A percentile compares a stretch with the other conserved stretches of the same genome.
Conservation (phyloP, 768 basidiomycete species). For the Tephrocybe sp. region DNA sequence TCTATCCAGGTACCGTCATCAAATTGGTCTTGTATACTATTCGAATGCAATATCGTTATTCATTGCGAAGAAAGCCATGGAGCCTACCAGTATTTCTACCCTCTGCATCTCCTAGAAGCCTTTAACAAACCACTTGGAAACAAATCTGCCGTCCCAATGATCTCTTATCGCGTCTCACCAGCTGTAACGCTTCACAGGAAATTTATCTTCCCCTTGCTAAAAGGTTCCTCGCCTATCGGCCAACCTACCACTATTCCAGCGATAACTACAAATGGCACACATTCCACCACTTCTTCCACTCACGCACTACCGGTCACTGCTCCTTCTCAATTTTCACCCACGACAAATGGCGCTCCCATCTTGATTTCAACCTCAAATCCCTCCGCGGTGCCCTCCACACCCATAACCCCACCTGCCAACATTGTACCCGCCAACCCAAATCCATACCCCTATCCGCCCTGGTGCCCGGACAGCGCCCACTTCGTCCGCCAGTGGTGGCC, state of each 20-base stretch:
- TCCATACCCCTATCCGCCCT: conserved; percentile 65
- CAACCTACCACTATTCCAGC: neutral
- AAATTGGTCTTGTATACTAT: conserved; percentile 78
- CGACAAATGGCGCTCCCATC: neutral
- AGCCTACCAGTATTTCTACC: conserved; percentile 72
- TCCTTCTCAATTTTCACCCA: neutral
- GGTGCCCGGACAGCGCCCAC: conserved; percentile 75
- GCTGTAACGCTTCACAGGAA: conserved; percentile 48
- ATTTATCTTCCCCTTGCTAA: conserved; percentile 46
- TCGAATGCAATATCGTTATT: conserved; percentile 65
- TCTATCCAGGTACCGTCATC: conserved; percentile 55
- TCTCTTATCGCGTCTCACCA: conserved; percentile 42
- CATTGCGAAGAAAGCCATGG: conserved; percentile 70
- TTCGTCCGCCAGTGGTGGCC: conserved; percentile 87
- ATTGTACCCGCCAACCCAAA: conserved; percentile 33
- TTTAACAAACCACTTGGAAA: conserved; percentile 28
- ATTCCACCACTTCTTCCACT: neutral
- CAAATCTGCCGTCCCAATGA: conserved; percentile 34
- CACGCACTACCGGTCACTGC: neutral
- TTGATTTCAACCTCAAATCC: neutral
- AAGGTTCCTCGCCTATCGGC: neutral
- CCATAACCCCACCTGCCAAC: neutral
- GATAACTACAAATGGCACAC: neutral
- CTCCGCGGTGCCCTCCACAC: conserved; percentile 3
- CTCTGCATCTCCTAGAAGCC: conserved; percentile 40